A percentile compares a stretch with the other conserved stretches of the same genome.
Conservation (phyloP, 2,329 filamentous ascomycete genomes). For the Fusarium brachygibbosum region DNA sequence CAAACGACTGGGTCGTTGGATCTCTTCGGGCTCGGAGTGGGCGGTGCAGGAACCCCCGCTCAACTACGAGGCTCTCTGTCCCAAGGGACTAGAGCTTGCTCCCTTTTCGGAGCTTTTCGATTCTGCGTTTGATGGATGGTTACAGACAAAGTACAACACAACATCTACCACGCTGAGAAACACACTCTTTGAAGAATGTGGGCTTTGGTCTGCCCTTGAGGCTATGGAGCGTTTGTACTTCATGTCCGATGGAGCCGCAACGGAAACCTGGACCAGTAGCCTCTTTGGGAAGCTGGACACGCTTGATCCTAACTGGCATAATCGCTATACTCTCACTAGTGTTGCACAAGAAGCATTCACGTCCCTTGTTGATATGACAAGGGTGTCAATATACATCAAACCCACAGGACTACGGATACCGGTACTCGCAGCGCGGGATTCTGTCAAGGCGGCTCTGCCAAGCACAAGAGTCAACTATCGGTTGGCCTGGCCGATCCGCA, state of each 20-base stretch:
- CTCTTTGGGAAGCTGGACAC: conserved; percentile 83
- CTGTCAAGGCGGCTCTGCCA: conserved; percentile 70
- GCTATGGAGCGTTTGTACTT: conserved; percentile 81
- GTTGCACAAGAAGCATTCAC: conserved; percentile 80
- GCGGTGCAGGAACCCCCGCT: conserved; percentile 61
- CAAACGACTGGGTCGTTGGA: conserved; percentile 74
- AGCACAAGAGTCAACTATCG: conserved; percentile 76
- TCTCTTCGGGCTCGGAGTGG: conserved; percentile 51
- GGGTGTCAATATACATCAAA: conserved; percentile 70
- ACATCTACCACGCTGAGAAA: conserved; percentile 75
- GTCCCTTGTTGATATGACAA: conserved; percentile 68
- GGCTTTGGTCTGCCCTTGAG: conserved; percentile 73
- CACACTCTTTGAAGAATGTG: conserved; percentile 77
- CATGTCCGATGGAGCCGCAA: conserved; percentile 78
- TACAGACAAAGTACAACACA: conserved; percentile 78
- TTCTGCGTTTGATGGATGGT: conserved; percentile 79
- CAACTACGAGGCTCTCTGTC: conserved; percentile 70
- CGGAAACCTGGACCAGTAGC: conserved; percentile 73
- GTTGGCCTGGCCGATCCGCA: conserved; percentile 75
- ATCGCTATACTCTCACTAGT: conserved; percentile 84
- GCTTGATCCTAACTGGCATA: conserved; percentile 75
- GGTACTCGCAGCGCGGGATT: conserved; percentile 64
- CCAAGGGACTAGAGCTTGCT: conserved; percentile 62
- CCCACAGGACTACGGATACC: conserved; percentile 57
- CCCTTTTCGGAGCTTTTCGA: conserved; percentile 83